Conservation (phyloP, 2,329 filamentous ascomycete genomes). For the Sclerotinia nivalis region DNA sequence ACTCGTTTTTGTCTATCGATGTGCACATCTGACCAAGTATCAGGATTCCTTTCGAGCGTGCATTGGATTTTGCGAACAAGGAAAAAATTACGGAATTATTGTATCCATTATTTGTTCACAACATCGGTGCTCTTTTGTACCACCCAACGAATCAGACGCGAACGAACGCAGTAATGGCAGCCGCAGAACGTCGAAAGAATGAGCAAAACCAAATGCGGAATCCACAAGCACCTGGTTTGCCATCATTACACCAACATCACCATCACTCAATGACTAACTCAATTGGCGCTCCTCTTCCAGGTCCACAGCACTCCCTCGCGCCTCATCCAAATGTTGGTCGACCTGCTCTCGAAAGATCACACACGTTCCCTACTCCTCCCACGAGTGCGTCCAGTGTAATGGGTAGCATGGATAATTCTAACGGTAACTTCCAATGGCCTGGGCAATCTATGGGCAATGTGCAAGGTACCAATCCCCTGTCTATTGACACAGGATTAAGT, state of each 20-base stretch:
- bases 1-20: background rate
- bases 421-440: slow-evolving; percentile 78
- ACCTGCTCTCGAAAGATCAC: slow-evolving; percentile 77
- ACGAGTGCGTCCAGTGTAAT: slow-evolving; percentile 89
- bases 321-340: slow-evolving; percentile 73
- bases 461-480: slow-evolving; percentile 68
- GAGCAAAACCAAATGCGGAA: slow-evolving; percentile 65
- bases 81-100: slow-evolving; percentile 97
- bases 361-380: slow-evolving; percentile 92
- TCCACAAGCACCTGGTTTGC: slow-evolving; percentile 58
- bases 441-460: slow-evolving; percentile 60
- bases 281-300: slow-evolving; percentile 53
- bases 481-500: slow-evolving; percentile 77
- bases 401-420: slow-evolving; percentile 68
- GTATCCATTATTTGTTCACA: slow-evolving; percentile 96
- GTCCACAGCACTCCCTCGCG: slow-evolving; percentile 52
- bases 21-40: slow-evolving; percentile 28
- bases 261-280: slow-evolving; percentile 63
- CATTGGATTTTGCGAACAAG: slow-evolving; percentile 98
- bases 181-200: slow-evolving; percentile 74
- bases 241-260: slow-evolving; percentile 68
- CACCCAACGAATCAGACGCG: slow-evolving; percentile 86
- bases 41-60: slow-evolving; percentile 97
- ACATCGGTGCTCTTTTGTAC: slow-evolving; percentile 90
- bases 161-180: slow-evolving; percentile 84